These are phyloP conservation scores for Monosporascus sp. DNA, from an alignment of 2,329 filamentous ascomycete species.

Conservation along the genomic window DNA sequence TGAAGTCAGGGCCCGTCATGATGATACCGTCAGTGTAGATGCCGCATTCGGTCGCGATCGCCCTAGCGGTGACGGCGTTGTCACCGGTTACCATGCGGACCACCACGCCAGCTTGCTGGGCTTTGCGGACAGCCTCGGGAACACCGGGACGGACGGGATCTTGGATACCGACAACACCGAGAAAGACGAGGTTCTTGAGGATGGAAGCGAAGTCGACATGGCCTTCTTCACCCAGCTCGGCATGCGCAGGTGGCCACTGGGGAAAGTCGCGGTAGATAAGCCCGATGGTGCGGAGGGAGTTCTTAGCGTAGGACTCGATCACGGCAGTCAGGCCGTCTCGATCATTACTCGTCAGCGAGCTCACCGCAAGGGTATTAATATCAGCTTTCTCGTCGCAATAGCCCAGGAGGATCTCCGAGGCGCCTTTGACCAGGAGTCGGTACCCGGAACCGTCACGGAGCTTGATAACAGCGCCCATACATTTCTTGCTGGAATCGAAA, in stretches of 20 bases:
- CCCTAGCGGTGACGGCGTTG: conserved; percentile 66
- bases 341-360: conserved; percentile 50
- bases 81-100: conserved; percentile 74
- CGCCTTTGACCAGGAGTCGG: conserved; percentile 49
- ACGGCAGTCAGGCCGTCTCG: conserved; percentile 46
- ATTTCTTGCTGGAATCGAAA: conserved; percentile 51
- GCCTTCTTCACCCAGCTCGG: conserved; percentile 47
- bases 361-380: conserved; percentile 34
- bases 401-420: conserved; percentile 49
- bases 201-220: conserved; percentile 58
- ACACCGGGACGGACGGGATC: conserved; percentile 68
- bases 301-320: conserved; percentile 57
- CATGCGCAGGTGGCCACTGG: conserved; percentile 65
- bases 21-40: conserved; percentile 59
- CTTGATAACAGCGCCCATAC: conserved; percentile 51
- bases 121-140: conserved; percentile 60
- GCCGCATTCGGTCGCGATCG: conserved; percentile 69
- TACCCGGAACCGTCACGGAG: conserved; percentile 37
- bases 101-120: conserved; percentile 62
- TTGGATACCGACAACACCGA: conserved; percentile 69
- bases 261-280: conserved; percentile 70
- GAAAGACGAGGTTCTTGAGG: conserved; percentile 67
- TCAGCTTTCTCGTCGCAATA: conserved; percentile 33
- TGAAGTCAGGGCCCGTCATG: conserved; percentile 66
- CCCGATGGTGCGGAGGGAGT: conserved; percentile 70